Conservation (phyloP, 2,329 filamentous ascomycete genomes). For the Neonectria ditissima region DNA sequence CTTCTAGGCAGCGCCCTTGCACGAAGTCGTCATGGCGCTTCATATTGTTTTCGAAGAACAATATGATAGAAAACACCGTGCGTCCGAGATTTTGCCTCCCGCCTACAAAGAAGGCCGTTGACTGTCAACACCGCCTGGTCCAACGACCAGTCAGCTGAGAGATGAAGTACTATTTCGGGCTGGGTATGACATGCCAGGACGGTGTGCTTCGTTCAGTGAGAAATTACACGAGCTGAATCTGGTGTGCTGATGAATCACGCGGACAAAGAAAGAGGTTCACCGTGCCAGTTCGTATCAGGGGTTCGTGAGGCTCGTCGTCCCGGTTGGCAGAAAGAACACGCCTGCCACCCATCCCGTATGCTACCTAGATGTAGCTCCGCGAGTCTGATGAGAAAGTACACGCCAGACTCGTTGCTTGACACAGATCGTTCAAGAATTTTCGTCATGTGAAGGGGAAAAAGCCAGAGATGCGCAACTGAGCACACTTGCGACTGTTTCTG, state of each 20-base stretch:
- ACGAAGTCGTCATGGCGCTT: background rate
- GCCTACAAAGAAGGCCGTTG: background rate
- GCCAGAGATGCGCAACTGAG: background rate
- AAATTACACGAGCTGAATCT: background rate
- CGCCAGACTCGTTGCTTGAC: background rate
- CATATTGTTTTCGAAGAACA: background rate
- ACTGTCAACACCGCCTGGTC: background rate
- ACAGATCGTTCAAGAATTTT: background rate
- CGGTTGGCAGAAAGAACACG: background rate
- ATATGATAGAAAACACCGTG: background rate
- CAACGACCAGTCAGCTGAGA: background rate
- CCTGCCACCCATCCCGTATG: conserved; percentile 26
- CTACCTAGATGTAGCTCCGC: too few species aligned
- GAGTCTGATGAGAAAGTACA: background rate
- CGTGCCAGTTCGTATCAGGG: background rate
- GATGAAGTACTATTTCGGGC: background rate
- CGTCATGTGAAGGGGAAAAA: background rate
- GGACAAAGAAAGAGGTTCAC: background rate
- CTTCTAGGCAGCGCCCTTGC: background rate
- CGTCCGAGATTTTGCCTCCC: background rate
- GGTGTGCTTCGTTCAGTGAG: background rate
- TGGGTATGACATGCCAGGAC: background rate
- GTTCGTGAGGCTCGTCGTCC: conserved; percentile 1
- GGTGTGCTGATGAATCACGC: background rate
- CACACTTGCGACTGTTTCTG: background rate